Evolutionary conservation across 2,329 filamentous ascomycete genomes (phyloP).

Genomic region (Penicillium sp.): DNA sequence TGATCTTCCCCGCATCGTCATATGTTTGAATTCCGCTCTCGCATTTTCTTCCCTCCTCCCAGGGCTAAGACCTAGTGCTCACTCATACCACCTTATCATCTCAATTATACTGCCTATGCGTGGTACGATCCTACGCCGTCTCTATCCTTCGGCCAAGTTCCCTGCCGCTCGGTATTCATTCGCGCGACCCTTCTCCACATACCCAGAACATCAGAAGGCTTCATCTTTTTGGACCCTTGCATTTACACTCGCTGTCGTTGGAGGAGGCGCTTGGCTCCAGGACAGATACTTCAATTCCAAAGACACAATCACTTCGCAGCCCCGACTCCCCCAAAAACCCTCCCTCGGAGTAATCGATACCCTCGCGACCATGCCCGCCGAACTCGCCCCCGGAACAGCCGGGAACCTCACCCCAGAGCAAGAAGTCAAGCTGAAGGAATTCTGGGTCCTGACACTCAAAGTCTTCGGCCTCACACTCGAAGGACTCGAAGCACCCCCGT

Average conservation of each 20-base stretch:
- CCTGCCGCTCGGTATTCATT: conserved; percentile 21
- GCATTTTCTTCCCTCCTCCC: neutral
- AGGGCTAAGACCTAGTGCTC: neutral
- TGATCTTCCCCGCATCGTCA: conserved; percentile 11
- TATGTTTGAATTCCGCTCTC: conserved; percentile 3
- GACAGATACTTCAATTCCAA: conserved; percentile 29
- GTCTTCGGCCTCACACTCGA: conserved; percentile 63
- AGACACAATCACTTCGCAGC: conserved; percentile 9
- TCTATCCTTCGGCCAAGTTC: conserved; percentile 32
- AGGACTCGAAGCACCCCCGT: conserved; percentile 24
- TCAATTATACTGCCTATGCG: conserved; percentile 34
- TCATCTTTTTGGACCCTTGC: conserved; percentile 41
- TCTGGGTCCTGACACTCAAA: conserved; percentile 76
- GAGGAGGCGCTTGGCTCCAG: conserved; percentile 36
- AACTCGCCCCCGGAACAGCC: conserved; percentile 60
- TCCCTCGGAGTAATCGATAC: conserved; percentile 38
- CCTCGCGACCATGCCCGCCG: conserved; percentile 35
- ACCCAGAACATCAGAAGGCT: conserved; percentile 32
- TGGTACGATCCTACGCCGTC: conserved; percentile 29
- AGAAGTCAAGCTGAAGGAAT: conserved; percentile 79
- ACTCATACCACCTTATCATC: neutral
- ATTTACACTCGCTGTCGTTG: conserved; percentile 32
- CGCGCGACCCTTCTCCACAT: conserved; percentile 29
- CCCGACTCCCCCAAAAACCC: conserved; percentile 17
- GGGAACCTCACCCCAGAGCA: conserved; percentile 88